Base-by-base conservation (phyloP, 768 basidiomycete species). In the Boletus tomentosulus region DNA sequence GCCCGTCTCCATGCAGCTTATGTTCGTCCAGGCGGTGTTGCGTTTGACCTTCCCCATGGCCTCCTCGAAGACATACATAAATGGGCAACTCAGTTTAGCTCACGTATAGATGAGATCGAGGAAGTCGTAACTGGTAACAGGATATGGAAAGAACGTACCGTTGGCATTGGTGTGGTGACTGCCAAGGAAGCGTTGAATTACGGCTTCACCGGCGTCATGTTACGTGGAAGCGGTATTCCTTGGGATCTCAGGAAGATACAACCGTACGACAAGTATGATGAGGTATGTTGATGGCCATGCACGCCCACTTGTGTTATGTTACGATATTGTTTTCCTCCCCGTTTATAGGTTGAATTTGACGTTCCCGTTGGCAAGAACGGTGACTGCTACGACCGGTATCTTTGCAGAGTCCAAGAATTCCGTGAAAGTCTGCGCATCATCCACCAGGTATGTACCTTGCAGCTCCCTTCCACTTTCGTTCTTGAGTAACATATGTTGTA, bases 351-450 rank as follows among this genome's bases (percentile, higher is more conserved):
- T 62, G 96, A 98, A 64, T 98, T 98, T 64, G 95, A 98, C 59
- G 75, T 99, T 48, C 96, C 96, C n/a, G 85, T 98, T 31, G 96
- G 96, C 53, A 87, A 84, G 78, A 92, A 94, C 59, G 96, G 96
- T 37, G 96, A 99, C 68, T 98, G 95, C 75, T 99, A 95, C 67
- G 94, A 98, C 74, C 89, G 96, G 43, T 98, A 98, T 72, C 77
- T 98, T 39, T 98, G 95, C 71, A 89, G 96, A 74, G 90, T 98
- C 8, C 95, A 99, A 70, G 96, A 99, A 72, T 96, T 98, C 88
- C 80, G 96, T 62, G 95, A 99, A 76, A 89, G 86, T 53, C 73
- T 99, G 62, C 79, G 82, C 27, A 99, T 99, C 70, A 85, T 99
- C 63, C 75, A 79, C 60, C 92, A 89, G 72, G 86, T 80, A 75